A percentile compares a stretch with the other conserved stretches of the same genome.
These are phyloP conservation scores for Picea mariana DNA, from an alignment of 83 land plant genomes.

Conservation along the genomic window DNA sequence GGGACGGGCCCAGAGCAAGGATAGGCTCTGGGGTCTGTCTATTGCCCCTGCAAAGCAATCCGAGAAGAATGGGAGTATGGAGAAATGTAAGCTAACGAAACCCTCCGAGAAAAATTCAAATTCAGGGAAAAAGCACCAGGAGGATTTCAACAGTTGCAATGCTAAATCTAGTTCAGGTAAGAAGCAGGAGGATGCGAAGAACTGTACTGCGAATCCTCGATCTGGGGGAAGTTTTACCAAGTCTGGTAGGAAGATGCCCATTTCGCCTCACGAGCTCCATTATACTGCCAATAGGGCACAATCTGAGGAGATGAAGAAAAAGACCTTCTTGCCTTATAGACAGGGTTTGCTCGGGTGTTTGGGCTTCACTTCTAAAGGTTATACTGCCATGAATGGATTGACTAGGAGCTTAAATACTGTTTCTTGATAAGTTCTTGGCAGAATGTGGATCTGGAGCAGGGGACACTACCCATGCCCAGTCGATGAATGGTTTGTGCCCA, in stretches of 20 bases:
- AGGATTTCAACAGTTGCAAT: neutral
- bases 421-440: too few species aligned
- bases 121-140: neutral
- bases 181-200: conserved; percentile 19
- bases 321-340: conserved; percentile 60
- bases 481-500: too few species aligned
- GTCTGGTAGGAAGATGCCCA: conserved; percentile 9
- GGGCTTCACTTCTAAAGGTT: conserved; percentile 13
- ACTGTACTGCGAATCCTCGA: conserved; percentile 5
- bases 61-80: neutral
- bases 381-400: conserved; percentile 4
- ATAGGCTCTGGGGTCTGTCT: conserved; percentile 26
- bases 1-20: conserved; percentile 50
- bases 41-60: neutral
- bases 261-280: conserved; percentile 52
- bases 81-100: neutral
- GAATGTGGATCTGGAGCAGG: too few species aligned
- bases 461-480: too few species aligned
- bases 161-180: neutral
- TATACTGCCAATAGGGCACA: conserved; percentile 48
- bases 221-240: neutral
- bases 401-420: too few species aligned
- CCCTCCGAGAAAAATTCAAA: neutral
- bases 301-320: conserved; percentile 50
- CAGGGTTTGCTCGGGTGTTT: conserved; percentile 47